A percentile compares a stretch with the other conserved stretches of the same genome.
phyloP scores from a whole-genome alignment of 2,329 filamentous ascomycete genomes.

The Calonectria crousiana region DNA sequence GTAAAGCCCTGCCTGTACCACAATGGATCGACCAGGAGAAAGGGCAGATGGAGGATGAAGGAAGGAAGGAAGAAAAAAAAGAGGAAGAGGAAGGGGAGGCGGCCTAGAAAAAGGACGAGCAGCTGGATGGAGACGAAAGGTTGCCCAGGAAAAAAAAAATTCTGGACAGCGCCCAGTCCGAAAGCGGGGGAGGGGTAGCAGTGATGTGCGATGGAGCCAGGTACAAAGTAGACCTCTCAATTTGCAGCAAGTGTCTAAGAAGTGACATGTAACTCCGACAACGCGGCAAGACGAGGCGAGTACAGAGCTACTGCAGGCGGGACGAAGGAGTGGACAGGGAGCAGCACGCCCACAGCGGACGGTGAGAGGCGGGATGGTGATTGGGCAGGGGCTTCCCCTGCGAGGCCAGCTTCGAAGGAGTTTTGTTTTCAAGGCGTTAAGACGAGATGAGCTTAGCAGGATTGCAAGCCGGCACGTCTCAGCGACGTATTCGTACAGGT shows the following conservation, averaged over 20 bases:
- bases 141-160: slow-evolving; percentile 41
- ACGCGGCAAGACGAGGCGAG: slow-evolving; percentile 4
- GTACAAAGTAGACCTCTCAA: slow-evolving; percentile 4
- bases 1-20: slow-evolving; percentile 45
- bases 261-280: background rate
- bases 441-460: slow-evolving; percentile 1
- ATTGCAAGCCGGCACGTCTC: slow-evolving; percentile 16
- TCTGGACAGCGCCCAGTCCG: slow-evolving; percentile 43
- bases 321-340: slow-evolving; percentile 7
- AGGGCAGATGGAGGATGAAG: slow-evolving; percentile 32
- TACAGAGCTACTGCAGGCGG: slow-evolving; percentile 10
- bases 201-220: slow-evolving; percentile 22
- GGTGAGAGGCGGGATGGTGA: slow-evolving; percentile 14
- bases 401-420: slow-evolving; percentile 2
- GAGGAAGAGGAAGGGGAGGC: slow-evolving; percentile 35
- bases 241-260: background rate
- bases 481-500: slow-evolving; percentile 42
- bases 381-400: slow-evolving; percentile 19
- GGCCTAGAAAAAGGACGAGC: slow-evolving; percentile 36
- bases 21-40: slow-evolving; percentile 44
- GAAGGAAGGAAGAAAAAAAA: slow-evolving; percentile 36
- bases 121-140: slow-evolving; percentile 32
- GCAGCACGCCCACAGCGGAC: slow-evolving; percentile 8
- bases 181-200: slow-evolving; percentile 53
- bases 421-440: background rate